phyloP scores from a whole-genome alignment of 805 yeast genomes.

The Candida ficus region DNA sequence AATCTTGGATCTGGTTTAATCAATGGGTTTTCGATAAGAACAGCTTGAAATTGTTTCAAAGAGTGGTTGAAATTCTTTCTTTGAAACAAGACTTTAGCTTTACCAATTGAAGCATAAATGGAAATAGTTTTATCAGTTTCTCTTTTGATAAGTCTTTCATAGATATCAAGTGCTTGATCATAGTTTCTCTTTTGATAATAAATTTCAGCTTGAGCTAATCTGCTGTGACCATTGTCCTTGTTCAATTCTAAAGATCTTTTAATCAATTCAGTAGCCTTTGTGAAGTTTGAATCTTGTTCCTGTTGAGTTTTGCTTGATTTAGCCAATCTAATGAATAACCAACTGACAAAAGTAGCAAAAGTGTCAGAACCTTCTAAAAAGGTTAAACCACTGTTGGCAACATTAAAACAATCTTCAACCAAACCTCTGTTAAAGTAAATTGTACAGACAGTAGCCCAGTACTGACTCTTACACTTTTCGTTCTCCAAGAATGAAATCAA shows the following conservation, averaged over 20 bases:
- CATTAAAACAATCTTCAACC: constrained; percentile 48
- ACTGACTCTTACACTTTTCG: constrained; percentile 69
- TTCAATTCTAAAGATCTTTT: constrained; percentile 45
- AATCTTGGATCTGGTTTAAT: constrained; percentile 88
- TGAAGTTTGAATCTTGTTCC: constrained; percentile 29
- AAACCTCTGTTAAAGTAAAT: constrained; percentile 68
- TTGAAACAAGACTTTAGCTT: constrained; percentile 73
- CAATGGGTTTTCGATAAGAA: constrained; percentile 69
- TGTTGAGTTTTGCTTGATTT: constrained; percentile 23
- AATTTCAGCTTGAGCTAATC: constrained; percentile 66
- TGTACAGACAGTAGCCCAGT: constrained; percentile 79
- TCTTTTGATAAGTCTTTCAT: constrained; percentile 51
- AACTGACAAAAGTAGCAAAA: constrained; percentile 59
- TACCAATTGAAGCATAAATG: constrained; percentile 72
- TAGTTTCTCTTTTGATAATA: constrained; percentile 52
- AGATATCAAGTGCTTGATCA: constrained; percentile 66
- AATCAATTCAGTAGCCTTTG: constrained; percentile 38
- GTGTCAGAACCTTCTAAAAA: constrained; percentile 22
- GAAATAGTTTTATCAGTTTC: constrained; percentile 51
- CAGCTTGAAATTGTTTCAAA: constrained; percentile 77
- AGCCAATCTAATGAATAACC: constrained; percentile 59
- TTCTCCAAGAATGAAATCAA: constrained; percentile 71
- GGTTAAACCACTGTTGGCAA: constrained; percentile 11
- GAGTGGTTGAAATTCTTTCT: constrained; percentile 71
- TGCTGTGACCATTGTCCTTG: constrained; percentile 41